Conservation (phyloP, 352 stramenopile genomes). For the Pythium coloratum region DNA sequence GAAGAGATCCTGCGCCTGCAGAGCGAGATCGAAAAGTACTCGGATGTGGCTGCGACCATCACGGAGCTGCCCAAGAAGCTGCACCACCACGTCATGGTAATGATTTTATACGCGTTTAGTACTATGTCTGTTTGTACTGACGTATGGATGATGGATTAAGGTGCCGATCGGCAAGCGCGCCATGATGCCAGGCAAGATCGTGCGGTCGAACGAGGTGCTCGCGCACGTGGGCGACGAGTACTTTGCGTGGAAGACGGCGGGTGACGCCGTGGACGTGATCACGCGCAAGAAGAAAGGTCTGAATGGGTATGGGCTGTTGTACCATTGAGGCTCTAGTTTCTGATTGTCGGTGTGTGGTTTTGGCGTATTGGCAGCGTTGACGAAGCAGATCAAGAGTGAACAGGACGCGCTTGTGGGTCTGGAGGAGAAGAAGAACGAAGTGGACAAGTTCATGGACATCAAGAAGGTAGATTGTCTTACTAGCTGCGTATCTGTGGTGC, state of each 20-base stretch:
- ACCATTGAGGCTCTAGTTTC: neutral
- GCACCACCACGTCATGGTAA: constrained; percentile 77
- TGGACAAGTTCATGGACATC: constrained; percentile 63
- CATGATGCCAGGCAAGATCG: constrained; percentile 81
- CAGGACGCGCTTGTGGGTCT: constrained; percentile 48
- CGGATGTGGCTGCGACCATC: constrained; percentile 52
- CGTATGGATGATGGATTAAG: constrained; percentile 11
- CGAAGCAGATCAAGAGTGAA: constrained; percentile 52
- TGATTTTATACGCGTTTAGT: constrained; percentile 3
- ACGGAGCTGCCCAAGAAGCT: constrained; percentile 76
- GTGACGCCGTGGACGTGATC: constrained; percentile 60
- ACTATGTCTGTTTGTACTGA: neutral
- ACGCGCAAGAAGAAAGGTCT: constrained; percentile 78
- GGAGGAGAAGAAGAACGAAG: constrained; percentile 62
- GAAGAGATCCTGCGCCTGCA: constrained; percentile 56
- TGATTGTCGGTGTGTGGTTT: neutral
- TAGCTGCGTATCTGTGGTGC: neutral
- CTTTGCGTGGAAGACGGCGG: constrained; percentile 74
- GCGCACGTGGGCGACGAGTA: constrained; percentile 81
- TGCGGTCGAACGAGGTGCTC: constrained; percentile 84
- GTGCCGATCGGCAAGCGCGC: constrained; percentile 79
- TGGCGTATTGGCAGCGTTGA: constrained; percentile 34
- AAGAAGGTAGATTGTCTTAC: constrained; percentile 46
- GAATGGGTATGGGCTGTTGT: neutral
- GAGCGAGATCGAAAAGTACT: constrained; percentile 53